Conservation (phyloP, 768 basidiomycete species). For the Kwoniella pini region DNA sequence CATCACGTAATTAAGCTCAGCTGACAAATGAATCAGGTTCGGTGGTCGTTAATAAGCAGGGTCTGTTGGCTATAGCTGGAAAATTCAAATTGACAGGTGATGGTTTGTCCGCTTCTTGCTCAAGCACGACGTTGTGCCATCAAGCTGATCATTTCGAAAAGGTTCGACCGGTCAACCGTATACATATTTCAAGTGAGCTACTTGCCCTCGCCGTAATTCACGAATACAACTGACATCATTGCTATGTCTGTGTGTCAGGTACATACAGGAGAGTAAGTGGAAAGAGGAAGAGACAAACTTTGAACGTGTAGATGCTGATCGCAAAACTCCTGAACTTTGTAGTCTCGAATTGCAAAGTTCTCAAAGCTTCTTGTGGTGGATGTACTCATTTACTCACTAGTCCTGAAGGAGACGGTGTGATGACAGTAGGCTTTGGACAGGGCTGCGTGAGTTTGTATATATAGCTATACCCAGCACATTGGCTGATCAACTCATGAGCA, state of each 20-base stretch:
- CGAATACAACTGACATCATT: background rate
- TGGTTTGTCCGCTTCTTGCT: conserved; percentile 58
- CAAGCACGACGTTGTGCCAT: conserved; percentile 7
- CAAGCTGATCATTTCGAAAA: conserved; percentile 42
- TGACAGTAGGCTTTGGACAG: conserved; percentile 68
- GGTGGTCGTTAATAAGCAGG: conserved; percentile 75
- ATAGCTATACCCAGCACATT: conserved; percentile 30
- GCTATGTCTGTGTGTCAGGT: conserved; percentile 58
- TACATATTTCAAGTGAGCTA: conserved; percentile 64
- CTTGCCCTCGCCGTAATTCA: background rate
- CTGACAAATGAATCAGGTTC: conserved; percentile 26
- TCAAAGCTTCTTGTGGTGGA: conserved; percentile 71
- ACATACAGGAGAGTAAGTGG: conserved; percentile 83
- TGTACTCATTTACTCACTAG: conserved; percentile 79
- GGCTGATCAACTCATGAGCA: background rate
- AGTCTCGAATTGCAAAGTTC: conserved; percentile 74
- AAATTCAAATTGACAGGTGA: conserved; percentile 96
- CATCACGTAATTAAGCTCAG: too few relatives aligned
- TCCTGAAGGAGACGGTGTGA: conserved; percentile 73
- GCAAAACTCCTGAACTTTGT: too few relatives aligned
- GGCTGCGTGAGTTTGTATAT: conserved; percentile 25
- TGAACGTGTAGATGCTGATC: too few relatives aligned
- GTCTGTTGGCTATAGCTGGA: conserved; percentile 57
- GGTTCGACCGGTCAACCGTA: conserved; percentile 88
- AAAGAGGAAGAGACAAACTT: too few relatives aligned